A percentile compares a stretch with the other conserved stretches of the same genome.
phyloP scores from a whole-genome alignment of 352 stramenopile species.

The Phytopythium helicoides region DNA sequence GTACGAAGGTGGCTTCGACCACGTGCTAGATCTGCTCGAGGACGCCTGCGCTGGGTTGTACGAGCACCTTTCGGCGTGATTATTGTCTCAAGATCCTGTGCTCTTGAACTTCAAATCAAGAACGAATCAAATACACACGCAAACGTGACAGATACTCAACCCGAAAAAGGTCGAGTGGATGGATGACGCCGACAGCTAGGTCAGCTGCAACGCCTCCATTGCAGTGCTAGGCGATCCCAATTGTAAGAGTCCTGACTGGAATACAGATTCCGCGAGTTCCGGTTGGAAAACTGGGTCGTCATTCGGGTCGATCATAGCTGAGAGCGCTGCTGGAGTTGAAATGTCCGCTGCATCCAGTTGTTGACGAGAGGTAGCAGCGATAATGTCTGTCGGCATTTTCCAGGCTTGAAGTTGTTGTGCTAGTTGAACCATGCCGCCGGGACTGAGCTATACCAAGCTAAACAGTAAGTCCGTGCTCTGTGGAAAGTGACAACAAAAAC shows the following conservation, averaged over 20 bases:
- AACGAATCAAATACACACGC: too few species aligned
- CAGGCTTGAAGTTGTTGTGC: conserved; percentile 36
- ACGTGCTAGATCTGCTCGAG: conserved; percentile 87
- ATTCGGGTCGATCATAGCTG: conserved; percentile 18
- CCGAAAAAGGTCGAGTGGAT: too few species aligned
- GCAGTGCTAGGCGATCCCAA: not conserved
- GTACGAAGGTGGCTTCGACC: conserved; percentile 90
- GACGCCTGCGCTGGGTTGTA: conserved; percentile 84
- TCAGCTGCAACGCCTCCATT: not conserved
- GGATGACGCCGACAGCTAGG: not conserved
- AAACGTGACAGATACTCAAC: too few species aligned
- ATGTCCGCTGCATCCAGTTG: not conserved
- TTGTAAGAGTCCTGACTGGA: not conserved
- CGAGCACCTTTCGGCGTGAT: conserved; percentile 26
- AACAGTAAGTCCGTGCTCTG: too few species aligned
- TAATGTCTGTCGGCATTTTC: conserved; percentile 39
- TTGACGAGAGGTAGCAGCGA: conserved; percentile 21
- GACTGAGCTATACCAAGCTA: not conserved
- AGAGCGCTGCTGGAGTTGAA: conserved; percentile 6
- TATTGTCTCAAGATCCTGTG: too few species aligned
- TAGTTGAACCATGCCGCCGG: conserved; percentile 50
- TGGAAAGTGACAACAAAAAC: not conserved
- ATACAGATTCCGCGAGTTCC: not conserved
- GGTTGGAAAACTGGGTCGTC: conserved; percentile 11
- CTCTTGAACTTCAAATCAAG: too few species aligned